Evolutionary conservation across 495 filamentous ascomycete genomes (phyloP), one percentile per base, ranked within the genome.

Genomic region (Filosporella fistucella): DNA sequence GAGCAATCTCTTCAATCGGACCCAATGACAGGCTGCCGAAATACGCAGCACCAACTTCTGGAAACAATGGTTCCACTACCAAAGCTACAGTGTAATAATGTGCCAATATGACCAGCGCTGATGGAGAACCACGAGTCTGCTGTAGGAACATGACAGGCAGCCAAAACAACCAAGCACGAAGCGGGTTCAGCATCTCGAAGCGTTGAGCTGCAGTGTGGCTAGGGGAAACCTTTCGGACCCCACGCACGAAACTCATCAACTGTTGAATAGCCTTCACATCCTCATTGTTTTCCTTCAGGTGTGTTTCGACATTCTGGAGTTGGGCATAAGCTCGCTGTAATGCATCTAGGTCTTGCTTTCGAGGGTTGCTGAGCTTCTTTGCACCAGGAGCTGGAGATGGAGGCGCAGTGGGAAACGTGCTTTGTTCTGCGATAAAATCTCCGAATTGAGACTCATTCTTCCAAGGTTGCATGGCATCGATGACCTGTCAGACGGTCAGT

Each of bases 141-240:
- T 82, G 75, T 28, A 87, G 69, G 50, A 77, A 77, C 53, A 72
- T 70, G 43, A 88, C 80, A 3, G 94, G 94, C 36, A 96, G 76
- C 88, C 90, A 98, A 69, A 96, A 95, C 17, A 97, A 77, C 91
- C 94, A 96, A 47, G 83, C 80, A 34, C 91, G 83, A 14, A 98
- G 75, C 6, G 85, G 77, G 50, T 91, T 87, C 21, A 97, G 77
- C 52, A 89, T 82, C 60, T 89, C 82, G 63, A 97, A 97, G 55
- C 91, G 84, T 47, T 93, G 81, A 57, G 86, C 81, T 14, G 88
- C 72, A 7, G 84, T 80, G 51, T 85, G 80, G 2, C 78, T 81
- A 1, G 88, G 81, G 52, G 82, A 80, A 45, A 89, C 80, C 37
- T 82, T 76, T 61, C 84, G 81, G 45, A 96, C 79, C 14, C 82